A percentile compares a stretch with the other conserved stretches of the same genome.
These are phyloP conservation scores for Fraxinus velutina DNA, from an alignment of 305 asterid species.

Conservation along the genomic window DNA sequence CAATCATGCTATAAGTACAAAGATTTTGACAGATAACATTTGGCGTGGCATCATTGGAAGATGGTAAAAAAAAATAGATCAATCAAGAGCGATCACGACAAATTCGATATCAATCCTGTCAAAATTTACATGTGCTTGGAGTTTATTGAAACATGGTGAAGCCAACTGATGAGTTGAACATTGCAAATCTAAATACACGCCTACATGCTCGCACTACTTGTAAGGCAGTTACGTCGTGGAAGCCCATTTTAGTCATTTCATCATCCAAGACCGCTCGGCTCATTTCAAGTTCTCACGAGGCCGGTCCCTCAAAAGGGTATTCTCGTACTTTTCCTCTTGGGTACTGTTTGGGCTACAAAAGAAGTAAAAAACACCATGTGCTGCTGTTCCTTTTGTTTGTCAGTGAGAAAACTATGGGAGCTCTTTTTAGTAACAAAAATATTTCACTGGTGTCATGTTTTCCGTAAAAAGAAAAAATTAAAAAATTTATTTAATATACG, in stretches of 20 bases:
- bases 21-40: too few relatives aligned
- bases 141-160: neutral
- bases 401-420: neutral
- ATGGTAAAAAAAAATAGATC: too few relatives aligned
- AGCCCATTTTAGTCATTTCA: constrained; percentile 31
- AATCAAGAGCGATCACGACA: too few relatives aligned
- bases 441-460: neutral
- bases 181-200: neutral
- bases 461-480: neutral
- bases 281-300: constrained; percentile 27
- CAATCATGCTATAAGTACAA: too few relatives aligned
- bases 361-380: neutral
- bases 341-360: neutral
- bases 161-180: neutral
- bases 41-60: too few relatives aligned
- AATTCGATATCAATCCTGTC: too few relatives aligned
- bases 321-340: constrained; percentile 21
- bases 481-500: neutral
- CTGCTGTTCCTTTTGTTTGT: neutral
- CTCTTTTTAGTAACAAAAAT: neutral
- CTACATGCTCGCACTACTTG: constrained; percentile 25
- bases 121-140: too few relatives aligned
- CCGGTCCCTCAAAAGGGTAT: constrained; percentile 32
- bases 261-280: neutral
- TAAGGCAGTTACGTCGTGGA: constrained; percentile 32